A percentile compares a stretch with the other conserved stretches of the same genome.
phyloP scores from a whole-genome alignment of 148 eudicot genomes.

The Camellia japonica region DNA sequence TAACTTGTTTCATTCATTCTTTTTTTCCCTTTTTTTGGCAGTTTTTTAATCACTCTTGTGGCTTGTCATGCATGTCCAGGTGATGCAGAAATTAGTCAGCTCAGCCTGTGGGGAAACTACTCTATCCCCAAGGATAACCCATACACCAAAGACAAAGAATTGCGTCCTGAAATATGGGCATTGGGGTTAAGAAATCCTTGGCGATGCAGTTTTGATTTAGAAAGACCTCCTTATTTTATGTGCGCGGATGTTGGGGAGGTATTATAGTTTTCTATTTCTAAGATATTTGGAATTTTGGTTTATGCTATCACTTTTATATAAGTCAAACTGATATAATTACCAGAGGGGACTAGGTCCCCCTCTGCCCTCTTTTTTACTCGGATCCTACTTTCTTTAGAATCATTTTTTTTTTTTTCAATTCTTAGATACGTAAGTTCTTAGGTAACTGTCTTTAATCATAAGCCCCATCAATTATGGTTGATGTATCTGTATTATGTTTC shows the following conservation, averaged over 20 bases:
- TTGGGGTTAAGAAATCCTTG: constrained; percentile 83
- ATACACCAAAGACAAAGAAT: constrained; percentile 44
- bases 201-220: constrained; percentile 89
- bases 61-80: constrained; percentile 33
- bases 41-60: not conserved
- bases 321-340: not conserved
- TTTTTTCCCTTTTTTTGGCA: not conserved
- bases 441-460: not conserved
- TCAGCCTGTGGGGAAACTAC: constrained; percentile 83
- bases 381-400: not conserved
- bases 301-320: not conserved
- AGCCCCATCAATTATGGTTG: not conserved
- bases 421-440: not conserved
- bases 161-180: constrained; percentile 86
- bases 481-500: not conserved
- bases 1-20: not conserved
- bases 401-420: not conserved
- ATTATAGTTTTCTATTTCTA: not conserved
- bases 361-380: not conserved
- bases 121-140: constrained; percentile 83
- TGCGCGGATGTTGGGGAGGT: constrained; percentile 92
- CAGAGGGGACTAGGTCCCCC: not conserved
- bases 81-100: constrained; percentile 42
- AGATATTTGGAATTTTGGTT: not conserved
- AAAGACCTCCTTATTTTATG: constrained; percentile 80